Conservation (phyloP, 2,329 filamentous ascomycete genomes). For the Dactylella cylindrospora region DNA sequence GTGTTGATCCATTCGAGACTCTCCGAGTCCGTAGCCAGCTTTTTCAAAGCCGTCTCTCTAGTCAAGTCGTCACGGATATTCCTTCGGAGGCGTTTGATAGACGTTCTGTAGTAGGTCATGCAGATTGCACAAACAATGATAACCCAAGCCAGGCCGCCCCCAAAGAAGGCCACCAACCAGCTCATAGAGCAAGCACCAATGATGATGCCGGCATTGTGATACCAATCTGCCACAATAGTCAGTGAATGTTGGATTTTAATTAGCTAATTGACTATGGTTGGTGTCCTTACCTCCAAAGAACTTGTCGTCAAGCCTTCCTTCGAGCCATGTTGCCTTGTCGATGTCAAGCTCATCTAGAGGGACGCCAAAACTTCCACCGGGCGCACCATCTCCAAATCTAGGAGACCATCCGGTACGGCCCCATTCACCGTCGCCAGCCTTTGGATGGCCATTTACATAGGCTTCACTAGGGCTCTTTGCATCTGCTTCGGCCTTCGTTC, state of each 20-base stretch:
- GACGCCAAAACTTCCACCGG: constrained; percentile 33
- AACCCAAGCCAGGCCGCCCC: constrained; percentile 89
- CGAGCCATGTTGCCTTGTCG: constrained; percentile 85
- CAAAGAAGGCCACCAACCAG: constrained; percentile 85
- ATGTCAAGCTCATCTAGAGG: constrained; percentile 43
- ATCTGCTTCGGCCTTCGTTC: constrained; percentile 47
- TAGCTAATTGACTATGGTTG: background rate
- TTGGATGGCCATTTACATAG: constrained; percentile 56
- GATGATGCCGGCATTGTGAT: constrained; percentile 94
- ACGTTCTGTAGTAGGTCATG: constrained; percentile 94
- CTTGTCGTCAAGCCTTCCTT: constrained; percentile 79
- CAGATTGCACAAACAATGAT: constrained; percentile 90
- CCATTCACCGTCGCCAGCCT: constrained; percentile 60
- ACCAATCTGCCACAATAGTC: constrained; percentile 73
- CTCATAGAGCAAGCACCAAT: constrained; percentile 86
- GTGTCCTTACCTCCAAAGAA: constrained; percentile 73
- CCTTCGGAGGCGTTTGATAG: constrained; percentile 84
- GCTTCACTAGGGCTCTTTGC: constrained; percentile 3
- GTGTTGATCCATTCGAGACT: constrained; percentile 99
- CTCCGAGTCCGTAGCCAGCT: constrained; percentile 84
- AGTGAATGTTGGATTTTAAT: constrained; percentile 2
- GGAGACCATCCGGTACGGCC: constrained; percentile 82
- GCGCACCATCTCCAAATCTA: constrained; percentile 62
- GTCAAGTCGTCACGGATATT: constrained; percentile 95
- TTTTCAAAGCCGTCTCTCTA: constrained; percentile 82